phyloP scores from a whole-genome alignment of 73 alveolate species.

The Tetrahymena thermophila region DNA sequence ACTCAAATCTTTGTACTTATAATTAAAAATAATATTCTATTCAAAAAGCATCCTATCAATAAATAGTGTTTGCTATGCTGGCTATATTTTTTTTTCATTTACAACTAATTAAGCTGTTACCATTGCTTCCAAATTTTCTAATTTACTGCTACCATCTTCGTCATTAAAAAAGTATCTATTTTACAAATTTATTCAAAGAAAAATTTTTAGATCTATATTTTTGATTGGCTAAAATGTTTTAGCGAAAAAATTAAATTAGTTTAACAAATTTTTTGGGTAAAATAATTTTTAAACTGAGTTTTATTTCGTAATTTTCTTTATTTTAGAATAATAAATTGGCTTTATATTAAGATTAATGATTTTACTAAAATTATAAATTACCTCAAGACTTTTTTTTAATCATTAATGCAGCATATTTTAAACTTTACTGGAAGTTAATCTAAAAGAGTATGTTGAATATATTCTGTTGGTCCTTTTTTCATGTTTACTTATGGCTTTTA shows the following conservation, averaged over 20 bases:
- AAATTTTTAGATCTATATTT: neutral
- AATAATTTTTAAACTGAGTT: too few species aligned
- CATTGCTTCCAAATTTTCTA: neutral
- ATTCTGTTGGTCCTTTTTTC: neutral
- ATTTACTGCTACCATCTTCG: neutral
- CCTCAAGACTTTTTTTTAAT: neutral
- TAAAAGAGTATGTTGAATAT: neutral
- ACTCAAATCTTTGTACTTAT: slow-evolving; percentile 16
- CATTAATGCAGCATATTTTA: neutral
- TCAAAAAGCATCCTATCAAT: neutral
- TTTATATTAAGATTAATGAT: neutral
- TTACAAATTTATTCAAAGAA: neutral
- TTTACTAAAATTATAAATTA: neutral
- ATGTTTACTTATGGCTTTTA: neutral
- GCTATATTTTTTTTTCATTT: neutral
- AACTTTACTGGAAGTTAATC: neutral
- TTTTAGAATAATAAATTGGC: too few species aligned
- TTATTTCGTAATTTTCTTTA: too few species aligned
- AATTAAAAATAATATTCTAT: slow-evolving; percentile 13
- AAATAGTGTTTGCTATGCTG: neutral
- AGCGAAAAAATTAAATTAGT: too few species aligned
- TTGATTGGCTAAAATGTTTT: too few species aligned
- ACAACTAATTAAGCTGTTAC: neutral
- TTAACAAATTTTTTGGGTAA: too few species aligned
- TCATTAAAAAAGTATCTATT: neutral